Evolutionary conservation across 805 yeast species (phyloP).

Genomic region (Kodamaea laetipori): DNA sequence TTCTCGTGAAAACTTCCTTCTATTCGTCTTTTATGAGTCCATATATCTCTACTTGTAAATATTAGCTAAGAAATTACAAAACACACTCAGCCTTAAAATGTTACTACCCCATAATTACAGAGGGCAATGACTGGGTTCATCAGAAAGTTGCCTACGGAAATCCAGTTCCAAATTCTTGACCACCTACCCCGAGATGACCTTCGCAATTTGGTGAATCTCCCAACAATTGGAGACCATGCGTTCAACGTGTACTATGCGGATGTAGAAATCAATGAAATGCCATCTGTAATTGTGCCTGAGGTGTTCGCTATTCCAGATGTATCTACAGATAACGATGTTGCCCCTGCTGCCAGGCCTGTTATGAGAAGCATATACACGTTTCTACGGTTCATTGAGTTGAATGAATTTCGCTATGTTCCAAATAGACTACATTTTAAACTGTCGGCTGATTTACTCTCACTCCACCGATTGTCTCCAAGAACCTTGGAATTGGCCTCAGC

Average conservation of each 20-base stretch:
- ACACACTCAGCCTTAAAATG: too few relatives aligned
- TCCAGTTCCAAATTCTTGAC: not conserved
- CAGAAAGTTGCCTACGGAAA: not conserved
- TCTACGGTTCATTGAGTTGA: not conserved
- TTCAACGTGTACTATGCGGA: not conserved
- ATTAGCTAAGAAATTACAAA: too few relatives aligned
- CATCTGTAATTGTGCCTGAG: not conserved
- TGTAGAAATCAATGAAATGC: not conserved
- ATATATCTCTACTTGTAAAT: too few relatives aligned
- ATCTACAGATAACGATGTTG: too few relatives aligned
- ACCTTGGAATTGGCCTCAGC: not conserved
- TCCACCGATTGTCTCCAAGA: not conserved
- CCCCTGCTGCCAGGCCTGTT: not conserved
- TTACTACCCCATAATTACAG: too few relatives aligned
- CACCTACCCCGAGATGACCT: not conserved
- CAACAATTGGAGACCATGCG: not conserved
- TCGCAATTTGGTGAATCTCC: not conserved
- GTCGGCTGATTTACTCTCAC: not conserved
- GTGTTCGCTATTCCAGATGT: not conserved
- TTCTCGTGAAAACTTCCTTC: too few relatives aligned
- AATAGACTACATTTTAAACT: not conserved
- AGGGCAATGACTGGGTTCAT: not conserved
- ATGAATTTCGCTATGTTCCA: not conserved
- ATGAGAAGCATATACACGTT: slow-evolving; percentile 1
- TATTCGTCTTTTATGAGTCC: too few relatives aligned